Base-by-base conservation (phyloP, 768 basidiomycete species). In the Kwoniella bestiolae region DNA sequence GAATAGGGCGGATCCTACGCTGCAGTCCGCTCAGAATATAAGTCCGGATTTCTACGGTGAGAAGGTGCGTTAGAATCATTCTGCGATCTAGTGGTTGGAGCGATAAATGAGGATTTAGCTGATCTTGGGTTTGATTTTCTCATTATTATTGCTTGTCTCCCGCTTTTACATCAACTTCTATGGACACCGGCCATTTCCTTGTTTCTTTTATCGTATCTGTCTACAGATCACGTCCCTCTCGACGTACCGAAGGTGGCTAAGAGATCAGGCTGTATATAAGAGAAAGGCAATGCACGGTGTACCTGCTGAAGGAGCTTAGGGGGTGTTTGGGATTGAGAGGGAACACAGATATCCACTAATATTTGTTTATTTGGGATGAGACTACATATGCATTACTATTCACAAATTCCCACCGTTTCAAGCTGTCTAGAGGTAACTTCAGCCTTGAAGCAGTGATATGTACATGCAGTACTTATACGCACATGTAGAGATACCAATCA, bases 201-300 rank as follows among this genome's bases (percentile, higher is more conserved):
- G 16, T 45, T 16, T 25, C 4, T 8, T 31, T 23, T 44, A 31
- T 28, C 7, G 8, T 4, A 12, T 5, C 26, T 16, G 12, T 25
- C 21, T 21, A 6, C 60, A 83, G 75, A 79, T 82, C 65, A 73
- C 76, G 1, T 79, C 77, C 18, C 67, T 80, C 2, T 61, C 72
- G 28, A 73, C 76, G 0, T 82, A 82, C 63, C 65, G 81, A 49
- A 64, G 80, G 52, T 82, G 81, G 81, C 67, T 82, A 14, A 60
- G 81, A 52, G 81, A 82, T 71, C 81, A 82, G 64, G 77, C 79
- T 34, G 79, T 76, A 8, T 81, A 81, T 62, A 75, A 72, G 66
- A 65, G 80, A n/a, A 81, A 81, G 62, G 80, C 80, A 7, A 65
- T 75, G 67, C 78, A 81, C 63, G 80, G 80, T n/a, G 79, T 81